Evolutionary conservation across 2,329 filamentous ascomycete genomes (phyloP).

Genomic region (Didymellaceae sp.): DNA sequence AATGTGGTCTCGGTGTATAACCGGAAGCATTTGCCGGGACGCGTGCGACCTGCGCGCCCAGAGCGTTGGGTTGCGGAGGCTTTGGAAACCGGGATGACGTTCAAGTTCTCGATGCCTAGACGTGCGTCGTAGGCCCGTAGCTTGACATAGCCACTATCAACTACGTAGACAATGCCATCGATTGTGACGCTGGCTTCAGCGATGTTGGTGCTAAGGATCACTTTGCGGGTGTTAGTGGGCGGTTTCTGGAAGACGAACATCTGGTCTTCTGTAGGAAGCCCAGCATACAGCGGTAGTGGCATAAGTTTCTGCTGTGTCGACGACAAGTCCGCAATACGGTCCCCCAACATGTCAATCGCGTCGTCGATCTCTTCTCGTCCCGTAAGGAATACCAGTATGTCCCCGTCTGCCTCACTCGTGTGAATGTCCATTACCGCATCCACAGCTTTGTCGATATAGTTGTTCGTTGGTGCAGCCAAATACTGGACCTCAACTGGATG

Average conservation of each 20-base stretch:
- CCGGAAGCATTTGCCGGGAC: constrained; percentile 90
- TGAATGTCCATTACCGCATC: constrained; percentile 89
- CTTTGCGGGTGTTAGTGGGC: constrained; percentile 82
- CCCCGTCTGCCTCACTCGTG: constrained; percentile 77
- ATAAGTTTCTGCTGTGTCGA: constrained; percentile 66
- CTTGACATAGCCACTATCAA: constrained; percentile 92
- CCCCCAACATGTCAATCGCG: constrained; percentile 78
- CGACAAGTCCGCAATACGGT: constrained; percentile 70
- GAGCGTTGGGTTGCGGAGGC: constrained; percentile 92
- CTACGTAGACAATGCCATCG: constrained; percentile 86
- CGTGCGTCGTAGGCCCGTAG: constrained; percentile 82
- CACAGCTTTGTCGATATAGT: constrained; percentile 85
- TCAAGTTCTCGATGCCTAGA: constrained; percentile 87
- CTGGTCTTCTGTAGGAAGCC: constrained; percentile 87
- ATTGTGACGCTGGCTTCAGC: constrained; percentile 96
- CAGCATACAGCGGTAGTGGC: constrained; percentile 84
- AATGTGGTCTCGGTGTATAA: constrained; percentile 84
- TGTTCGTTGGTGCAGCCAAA: constrained; percentile 75
- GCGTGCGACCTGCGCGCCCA: constrained; percentile 87
- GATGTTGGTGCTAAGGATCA: constrained; percentile 94
- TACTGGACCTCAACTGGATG: constrained; percentile 90
- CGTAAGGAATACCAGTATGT: constrained; percentile 90
- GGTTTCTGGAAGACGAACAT: constrained; percentile 92
- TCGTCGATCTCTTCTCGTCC: constrained; percentile 92
- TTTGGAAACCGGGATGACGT: constrained; percentile 81